These are phyloP conservation scores for Backusella circina DNA, from an alignment of 192 early-diverging fungal species.

Conservation along the genomic window DNA sequence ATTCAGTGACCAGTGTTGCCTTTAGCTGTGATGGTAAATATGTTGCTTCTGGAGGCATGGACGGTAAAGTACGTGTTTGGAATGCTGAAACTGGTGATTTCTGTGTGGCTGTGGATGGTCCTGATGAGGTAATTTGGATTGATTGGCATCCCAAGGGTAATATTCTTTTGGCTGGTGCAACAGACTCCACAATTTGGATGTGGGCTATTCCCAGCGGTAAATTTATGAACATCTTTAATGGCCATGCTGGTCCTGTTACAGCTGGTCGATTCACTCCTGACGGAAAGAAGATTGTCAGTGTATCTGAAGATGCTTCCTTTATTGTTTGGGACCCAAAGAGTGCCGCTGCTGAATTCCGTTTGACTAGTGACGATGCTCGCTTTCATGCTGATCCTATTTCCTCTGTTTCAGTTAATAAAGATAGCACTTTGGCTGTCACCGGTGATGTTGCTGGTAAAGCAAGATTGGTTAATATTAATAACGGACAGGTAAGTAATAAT, in stretches of 20 bases:
- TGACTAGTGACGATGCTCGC: slow-evolving; percentile 71
- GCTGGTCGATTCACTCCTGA: slow-evolving; percentile 89
- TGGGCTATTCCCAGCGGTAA: slow-evolving; percentile 85
- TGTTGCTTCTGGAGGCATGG: slow-evolving; percentile 94
- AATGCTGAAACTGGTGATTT: slow-evolving; percentile 56
- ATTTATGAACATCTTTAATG: slow-evolving; percentile 93
- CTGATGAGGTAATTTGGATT: slow-evolving; percentile 79
- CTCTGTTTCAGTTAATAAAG: slow-evolving; percentile 66
- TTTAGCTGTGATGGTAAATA: slow-evolving; percentile 84
- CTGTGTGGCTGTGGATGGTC: slow-evolving; percentile 76
- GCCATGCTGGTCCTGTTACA: slow-evolving; percentile 80
- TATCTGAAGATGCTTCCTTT: slow-evolving; percentile 77
- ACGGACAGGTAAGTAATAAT: slow-evolving; percentile 52
- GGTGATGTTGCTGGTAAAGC: slow-evolving; percentile 80
- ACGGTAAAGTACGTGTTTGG: slow-evolving; percentile 84
- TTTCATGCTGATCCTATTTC: slow-evolving; percentile 85
- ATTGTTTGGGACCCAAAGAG: slow-evolving; percentile 95
- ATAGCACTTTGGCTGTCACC: slow-evolving; percentile 74
- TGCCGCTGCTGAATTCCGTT: slow-evolving; percentile 58
- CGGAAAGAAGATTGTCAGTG: slow-evolving; percentile 84
- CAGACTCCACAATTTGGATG: slow-evolving; percentile 95
- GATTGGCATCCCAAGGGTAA: slow-evolving; percentile 95
- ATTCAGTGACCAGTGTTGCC: slow-evolving; percentile 79
- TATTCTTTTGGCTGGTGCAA: slow-evolving; percentile 83
- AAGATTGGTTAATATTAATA: slow-evolving; percentile 71